phyloP scores from a whole-genome alignment of 1,284 basidiomycete genomes.

The Lentinus polychrous region DNA sequence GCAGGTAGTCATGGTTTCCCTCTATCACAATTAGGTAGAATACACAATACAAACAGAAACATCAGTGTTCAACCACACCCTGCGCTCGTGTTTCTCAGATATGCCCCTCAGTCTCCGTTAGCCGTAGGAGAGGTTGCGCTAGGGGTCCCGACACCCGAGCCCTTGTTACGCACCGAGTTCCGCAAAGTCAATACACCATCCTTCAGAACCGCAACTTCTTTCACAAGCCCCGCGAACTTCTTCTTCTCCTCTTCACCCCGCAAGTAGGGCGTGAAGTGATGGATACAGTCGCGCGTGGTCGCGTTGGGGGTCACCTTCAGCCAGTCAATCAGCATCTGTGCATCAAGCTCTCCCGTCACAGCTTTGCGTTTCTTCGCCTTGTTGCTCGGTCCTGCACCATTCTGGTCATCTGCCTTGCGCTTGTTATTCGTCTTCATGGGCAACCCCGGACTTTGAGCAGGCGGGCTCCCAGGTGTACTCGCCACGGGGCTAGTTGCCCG shows the following conservation, averaged over 20 bases:
- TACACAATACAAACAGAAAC: too few relatives aligned
- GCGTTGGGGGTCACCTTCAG: slow-evolving; percentile 55
- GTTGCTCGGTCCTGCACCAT: slow-evolving; percentile 24
- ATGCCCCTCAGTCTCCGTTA: neutral
- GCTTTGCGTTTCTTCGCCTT: slow-evolving; percentile 64
- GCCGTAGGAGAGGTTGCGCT: slow-evolving; percentile 5
- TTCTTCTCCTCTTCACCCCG: slow-evolving; percentile 61
- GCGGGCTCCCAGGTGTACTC: slow-evolving; percentile 17
- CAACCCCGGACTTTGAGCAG: slow-evolving; percentile 8
- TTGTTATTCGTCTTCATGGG: slow-evolving; percentile 38
- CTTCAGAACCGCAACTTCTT: slow-evolving; percentile 67
- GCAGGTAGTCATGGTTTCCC: too few relatives aligned
- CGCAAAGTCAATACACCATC: slow-evolving; percentile 57
- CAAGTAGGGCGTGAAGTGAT: slow-evolving; percentile 68
- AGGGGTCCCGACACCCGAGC: slow-evolving; percentile 12
- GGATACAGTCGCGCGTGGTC: slow-evolving; percentile 69
- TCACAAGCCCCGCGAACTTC: slow-evolving; percentile 68
- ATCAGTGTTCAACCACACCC: too few relatives aligned
- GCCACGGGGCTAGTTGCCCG: slow-evolving; percentile 38
- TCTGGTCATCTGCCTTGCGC: slow-evolving; percentile 59
- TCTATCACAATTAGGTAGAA: too few relatives aligned
- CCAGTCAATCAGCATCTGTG: slow-evolving; percentile 65
- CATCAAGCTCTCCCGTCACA: slow-evolving; percentile 46
- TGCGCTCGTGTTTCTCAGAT: too few relatives aligned
- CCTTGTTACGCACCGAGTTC: slow-evolving; percentile 32